phyloP scores from a whole-genome alignment of 768 basidiomycete species.

The Amylocystis lapponica region DNA sequence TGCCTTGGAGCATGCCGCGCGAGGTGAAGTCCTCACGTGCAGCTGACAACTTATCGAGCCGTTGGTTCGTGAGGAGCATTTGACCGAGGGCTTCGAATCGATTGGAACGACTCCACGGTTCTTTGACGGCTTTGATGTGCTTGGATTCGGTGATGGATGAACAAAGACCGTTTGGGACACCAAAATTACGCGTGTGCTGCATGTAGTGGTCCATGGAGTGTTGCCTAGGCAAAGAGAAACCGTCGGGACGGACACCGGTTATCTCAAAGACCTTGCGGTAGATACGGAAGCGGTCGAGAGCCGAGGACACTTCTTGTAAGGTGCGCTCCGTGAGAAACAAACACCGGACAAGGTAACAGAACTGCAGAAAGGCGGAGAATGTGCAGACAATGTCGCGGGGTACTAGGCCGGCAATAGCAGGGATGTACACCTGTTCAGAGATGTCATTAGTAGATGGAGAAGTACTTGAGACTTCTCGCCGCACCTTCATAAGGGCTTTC shows the following conservation, averaged over 20 bases:
- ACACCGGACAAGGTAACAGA: constrained; percentile 16
- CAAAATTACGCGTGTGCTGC: constrained; percentile 6
- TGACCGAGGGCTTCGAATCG: constrained; percentile 13
- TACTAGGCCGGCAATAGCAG: constrained; percentile 15
- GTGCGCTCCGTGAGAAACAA: neutral
- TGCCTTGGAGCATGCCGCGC: constrained; percentile 13
- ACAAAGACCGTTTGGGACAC: constrained; percentile 16
- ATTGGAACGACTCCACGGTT: constrained; percentile 16
- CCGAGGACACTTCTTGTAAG: neutral
- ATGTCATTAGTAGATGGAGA: neutral
- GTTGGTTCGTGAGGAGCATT: constrained; percentile 16
- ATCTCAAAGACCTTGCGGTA: constrained; percentile 2
- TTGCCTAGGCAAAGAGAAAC: constrained; percentile 13
- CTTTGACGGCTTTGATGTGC: constrained; percentile 18
- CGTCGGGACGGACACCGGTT: constrained; percentile 4
- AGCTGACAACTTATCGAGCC: constrained; percentile 21
- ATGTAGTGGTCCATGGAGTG: constrained; percentile 12
- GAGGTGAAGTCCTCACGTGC: constrained; percentile 10
- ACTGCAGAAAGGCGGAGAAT: constrained; percentile 18
- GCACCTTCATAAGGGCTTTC: constrained; percentile 23
- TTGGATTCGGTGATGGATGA: constrained; percentile 19
- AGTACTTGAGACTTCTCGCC: neutral
- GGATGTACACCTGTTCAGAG: constrained; percentile 18
- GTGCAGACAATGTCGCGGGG: constrained; percentile 11
- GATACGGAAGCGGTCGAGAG: neutral